Percentiles rank a stretch among this genome's conserved stretches.
Evolutionary conservation across 148 eudicot genomes (phyloP).

Genomic region (Amaranthus cruentus): DNA sequence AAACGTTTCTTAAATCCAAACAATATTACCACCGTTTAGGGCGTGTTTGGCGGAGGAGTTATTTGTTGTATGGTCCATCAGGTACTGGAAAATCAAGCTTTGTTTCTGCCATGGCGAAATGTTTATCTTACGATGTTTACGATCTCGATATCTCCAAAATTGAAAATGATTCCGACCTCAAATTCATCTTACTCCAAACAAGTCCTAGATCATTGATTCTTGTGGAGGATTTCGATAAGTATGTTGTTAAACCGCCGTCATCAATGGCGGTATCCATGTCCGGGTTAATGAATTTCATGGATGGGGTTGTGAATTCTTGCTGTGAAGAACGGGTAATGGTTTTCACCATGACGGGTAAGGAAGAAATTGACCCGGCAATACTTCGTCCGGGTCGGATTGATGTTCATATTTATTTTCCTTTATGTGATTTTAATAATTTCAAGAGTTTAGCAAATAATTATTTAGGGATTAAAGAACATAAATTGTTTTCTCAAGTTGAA

Average conservation of each 20-base stretch:
- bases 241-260: constrained; percentile 16
- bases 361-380: constrained; percentile 48
- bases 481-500: constrained; percentile 73
- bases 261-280: constrained; percentile 33
- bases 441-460: constrained; percentile 62
- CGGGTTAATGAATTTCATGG: constrained; percentile 82
- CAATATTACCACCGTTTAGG: constrained; percentile 73
- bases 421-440: constrained; percentile 69
- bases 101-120: constrained; percentile 70
- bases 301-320: constrained; percentile 65
- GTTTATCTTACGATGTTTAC: constrained; percentile 61
- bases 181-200: constrained; percentile 48
- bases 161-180: constrained; percentile 55
- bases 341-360: constrained; percentile 74
- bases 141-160: constrained; percentile 57
- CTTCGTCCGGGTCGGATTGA: constrained; percentile 87
- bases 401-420: constrained; percentile 72
- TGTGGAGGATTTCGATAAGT: constrained; percentile 69
- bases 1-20: constrained; percentile 57
- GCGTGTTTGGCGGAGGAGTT: constrained; percentile 84
- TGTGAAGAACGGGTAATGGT: constrained; percentile 71
- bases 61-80: constrained; percentile 84
- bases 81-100: constrained; percentile 94
- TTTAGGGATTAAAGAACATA: constrained; percentile 74
- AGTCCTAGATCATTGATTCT: constrained; percentile 52